These are phyloP conservation scores for Colletotrichum sansevieriae DNA, from an alignment of 2,329 filamentous ascomycete species.

Conservation along the genomic window DNA sequence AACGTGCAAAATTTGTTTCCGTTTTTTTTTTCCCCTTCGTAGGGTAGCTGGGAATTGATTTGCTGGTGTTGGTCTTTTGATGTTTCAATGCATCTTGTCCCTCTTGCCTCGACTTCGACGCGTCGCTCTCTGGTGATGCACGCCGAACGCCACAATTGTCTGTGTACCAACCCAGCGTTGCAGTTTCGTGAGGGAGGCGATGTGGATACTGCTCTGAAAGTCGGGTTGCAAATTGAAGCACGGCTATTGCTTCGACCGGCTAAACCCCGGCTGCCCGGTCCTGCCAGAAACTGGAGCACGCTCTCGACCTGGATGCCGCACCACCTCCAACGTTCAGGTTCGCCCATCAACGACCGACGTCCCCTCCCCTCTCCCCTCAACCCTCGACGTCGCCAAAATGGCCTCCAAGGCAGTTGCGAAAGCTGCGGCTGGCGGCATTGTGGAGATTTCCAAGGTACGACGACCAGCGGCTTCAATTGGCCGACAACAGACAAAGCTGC, in stretches of 20 bases:
- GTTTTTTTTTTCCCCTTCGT: constrained; percentile 8
- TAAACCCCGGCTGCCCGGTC: constrained; percentile 29
- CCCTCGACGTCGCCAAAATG: constrained; percentile 60
- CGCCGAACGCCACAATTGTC: constrained; percentile 4
- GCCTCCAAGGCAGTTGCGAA: constrained; percentile 72
- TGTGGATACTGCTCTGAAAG: constrained; percentile 30
- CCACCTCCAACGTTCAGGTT: constrained; percentile 37
- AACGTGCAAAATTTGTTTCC: too few species aligned
- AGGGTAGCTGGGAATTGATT: constrained; percentile 37
- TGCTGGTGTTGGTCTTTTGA: constrained; percentile 30
- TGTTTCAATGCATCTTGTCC: neutral
- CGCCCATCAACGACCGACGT: constrained; percentile 29
- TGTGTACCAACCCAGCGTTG: constrained; percentile 16
- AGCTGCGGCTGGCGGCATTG: constrained; percentile 62
- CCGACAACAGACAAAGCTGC: constrained; percentile 10
- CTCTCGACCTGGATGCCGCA: constrained; percentile 29
- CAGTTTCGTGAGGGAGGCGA: constrained; percentile 22
- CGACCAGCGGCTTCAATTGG: constrained; percentile 14
- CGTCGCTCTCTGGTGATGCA: neutral
- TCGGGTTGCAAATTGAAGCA: constrained; percentile 40
- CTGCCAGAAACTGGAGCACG: constrained; percentile 40
- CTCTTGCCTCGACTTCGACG: neutral
- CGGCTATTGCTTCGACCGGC: constrained; percentile 40
- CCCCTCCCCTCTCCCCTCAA: constrained; percentile 36
- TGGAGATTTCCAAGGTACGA: constrained; percentile 71